Percentiles rank a stretch among this genome's conserved stretches.
Evolutionary conservation across 2,329 filamentous ascomycete species (phyloP).

Genomic region (Ophiostoma triangulosporum): DNA sequence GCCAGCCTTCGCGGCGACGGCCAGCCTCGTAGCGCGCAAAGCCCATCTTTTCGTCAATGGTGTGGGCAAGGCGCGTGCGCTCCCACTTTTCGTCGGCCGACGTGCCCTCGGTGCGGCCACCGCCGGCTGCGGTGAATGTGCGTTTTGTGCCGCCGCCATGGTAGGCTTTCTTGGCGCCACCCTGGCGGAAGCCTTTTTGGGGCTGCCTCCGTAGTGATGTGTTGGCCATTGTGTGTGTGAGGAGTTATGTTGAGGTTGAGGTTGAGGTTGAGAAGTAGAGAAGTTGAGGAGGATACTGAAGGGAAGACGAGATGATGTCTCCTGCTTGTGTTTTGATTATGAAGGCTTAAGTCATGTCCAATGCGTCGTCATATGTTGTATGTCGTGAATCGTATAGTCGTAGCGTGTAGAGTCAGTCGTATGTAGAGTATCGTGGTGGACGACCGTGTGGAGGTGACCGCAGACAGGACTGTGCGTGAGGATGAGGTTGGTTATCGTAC

Average conservation of each 20-base stretch:
- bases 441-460: not conserved
- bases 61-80: conserved; percentile 66
- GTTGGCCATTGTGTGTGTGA: conserved; percentile 38
- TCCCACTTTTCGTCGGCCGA: conserved; percentile 90
- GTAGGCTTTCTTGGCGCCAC: conserved; percentile 54
- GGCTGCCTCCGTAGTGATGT: conserved; percentile 42
- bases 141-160: conserved; percentile 54
- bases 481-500: not conserved
- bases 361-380: not conserved
- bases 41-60: conserved; percentile 89
- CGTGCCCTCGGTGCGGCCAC: conserved; percentile 67
- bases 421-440: conserved; percentile 5
- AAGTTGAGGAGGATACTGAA: not conserved
- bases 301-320: not conserved
- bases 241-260: too few species aligned
- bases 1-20: conserved; percentile 70
- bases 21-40: conserved; percentile 86
- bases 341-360: not conserved
- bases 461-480: not conserved
- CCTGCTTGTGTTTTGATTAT: not conserved
- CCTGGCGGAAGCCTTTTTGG: conserved; percentile 50
- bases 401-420: not conserved
- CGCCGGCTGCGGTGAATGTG: conserved; percentile 66
- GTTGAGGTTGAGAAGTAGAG: not conserved
- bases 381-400: conserved; percentile 3